A percentile compares a stretch with the other conserved stretches of the same genome.
Evolutionary conservation across 345 rosid genomes (phyloP).

Genomic region (Kandelia obovata): DNA sequence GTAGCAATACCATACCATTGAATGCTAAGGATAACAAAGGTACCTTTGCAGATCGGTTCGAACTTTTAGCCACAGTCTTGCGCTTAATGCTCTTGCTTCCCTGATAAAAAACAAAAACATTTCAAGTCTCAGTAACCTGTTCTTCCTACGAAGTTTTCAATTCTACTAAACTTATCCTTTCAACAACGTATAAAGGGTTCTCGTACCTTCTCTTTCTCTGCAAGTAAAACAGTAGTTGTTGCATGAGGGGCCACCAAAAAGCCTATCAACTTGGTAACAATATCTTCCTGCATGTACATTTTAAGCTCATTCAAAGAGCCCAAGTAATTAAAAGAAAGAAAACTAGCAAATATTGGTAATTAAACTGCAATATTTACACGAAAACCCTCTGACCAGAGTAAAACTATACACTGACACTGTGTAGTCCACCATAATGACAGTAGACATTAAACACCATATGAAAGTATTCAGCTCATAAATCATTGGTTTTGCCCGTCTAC

Average conservation of each 20-base stretch:
- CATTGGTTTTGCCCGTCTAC: background rate
- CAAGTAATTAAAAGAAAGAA: background rate
- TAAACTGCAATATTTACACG: background rate
- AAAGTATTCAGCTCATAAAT: background rate
- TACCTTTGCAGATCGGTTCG: slow-evolving; percentile 66
- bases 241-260: slow-evolving; percentile 83
- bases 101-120: slow-evolving; percentile 31
- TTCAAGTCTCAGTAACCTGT: background rate
- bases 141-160: background rate
- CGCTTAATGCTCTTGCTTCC: slow-evolving; percentile 65
- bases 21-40: background rate
- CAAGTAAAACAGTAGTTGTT: slow-evolving; percentile 51
- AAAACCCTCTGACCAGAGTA: background rate
- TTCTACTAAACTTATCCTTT: background rate
- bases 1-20: background rate
- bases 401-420: too few species aligned
- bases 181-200: background rate
- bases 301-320: slow-evolving; percentile 12
- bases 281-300: slow-evolving; percentile 66
- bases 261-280: slow-evolving; percentile 58
- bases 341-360: background rate
- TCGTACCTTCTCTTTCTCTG: slow-evolving; percentile 73
- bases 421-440: slow-evolving; percentile 2
- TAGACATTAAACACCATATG: background rate
- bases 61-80: slow-evolving; percentile 52